Percentiles rank a stretch among this genome's conserved stretches.
Evolutionary conservation across 495 filamentous ascomycete genomes (phyloP).

Genomic region (Neurospora africana): DNA sequence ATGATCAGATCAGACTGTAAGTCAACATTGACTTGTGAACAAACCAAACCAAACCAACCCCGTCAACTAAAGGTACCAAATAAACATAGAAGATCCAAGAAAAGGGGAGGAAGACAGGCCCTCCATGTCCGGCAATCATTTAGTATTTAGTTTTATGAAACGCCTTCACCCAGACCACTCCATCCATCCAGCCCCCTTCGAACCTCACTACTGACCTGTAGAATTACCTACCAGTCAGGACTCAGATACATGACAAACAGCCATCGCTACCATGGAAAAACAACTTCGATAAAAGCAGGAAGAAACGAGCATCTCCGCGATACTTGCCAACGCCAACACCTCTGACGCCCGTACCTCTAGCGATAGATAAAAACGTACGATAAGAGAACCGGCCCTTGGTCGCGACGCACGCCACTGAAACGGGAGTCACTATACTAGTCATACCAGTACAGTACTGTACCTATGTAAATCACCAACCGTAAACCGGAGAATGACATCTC

Average conservation of each 20-base stretch:
- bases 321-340: background rate
- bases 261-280: background rate
- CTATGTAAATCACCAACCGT: background rate
- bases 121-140: background rate
- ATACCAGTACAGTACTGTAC: too few relatives aligned
- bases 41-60: too few relatives aligned
- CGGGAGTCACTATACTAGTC: too few relatives aligned
- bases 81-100: too few relatives aligned
- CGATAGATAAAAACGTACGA: background rate
- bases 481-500: background rate
- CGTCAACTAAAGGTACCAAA: too few relatives aligned
- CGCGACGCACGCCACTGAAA: too few relatives aligned
- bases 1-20: background rate
- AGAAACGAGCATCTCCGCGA: background rate
- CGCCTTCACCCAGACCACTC: too few relatives aligned
- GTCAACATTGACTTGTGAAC: too few relatives aligned
- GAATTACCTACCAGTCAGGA: too few relatives aligned
- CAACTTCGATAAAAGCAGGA: background rate
- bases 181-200: too few relatives aligned
- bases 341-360: background rate
- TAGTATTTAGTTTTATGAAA: background rate
- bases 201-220: too few relatives aligned
- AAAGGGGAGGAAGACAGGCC: background rate
- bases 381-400: too few relatives aligned
- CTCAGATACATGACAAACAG: background rate